These are phyloP conservation scores for Starmerella apis DNA, from an alignment of 805 yeast genomes.

Conservation along the genomic window DNA sequence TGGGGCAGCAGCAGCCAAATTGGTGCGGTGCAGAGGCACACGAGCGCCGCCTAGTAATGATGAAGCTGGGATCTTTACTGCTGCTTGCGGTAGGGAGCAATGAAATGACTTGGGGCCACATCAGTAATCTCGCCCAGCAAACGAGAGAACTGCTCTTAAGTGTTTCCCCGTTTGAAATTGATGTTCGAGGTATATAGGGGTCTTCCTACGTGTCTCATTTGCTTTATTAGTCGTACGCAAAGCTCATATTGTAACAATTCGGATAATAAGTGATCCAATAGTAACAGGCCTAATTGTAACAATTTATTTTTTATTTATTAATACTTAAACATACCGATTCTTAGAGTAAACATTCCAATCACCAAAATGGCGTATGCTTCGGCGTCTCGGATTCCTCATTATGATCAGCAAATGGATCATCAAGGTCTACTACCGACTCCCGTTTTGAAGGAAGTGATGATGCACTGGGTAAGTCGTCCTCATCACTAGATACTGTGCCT, in stretches of 20 bases:
- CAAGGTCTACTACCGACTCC: slow-evolving; percentile 26
- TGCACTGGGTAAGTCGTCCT: neutral
- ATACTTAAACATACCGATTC: neutral
- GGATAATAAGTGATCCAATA: too few relatives aligned
- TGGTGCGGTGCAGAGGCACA: slow-evolving; percentile 21
- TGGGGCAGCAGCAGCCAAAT: neutral
- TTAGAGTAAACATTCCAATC: too few relatives aligned
- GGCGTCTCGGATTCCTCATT: slow-evolving; percentile 30
- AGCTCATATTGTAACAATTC: too few relatives aligned
- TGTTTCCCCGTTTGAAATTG: neutral
- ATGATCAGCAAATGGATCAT: slow-evolving; percentile 47
- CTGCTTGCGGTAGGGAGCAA: slow-evolving; percentile 12
- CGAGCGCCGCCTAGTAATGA: slow-evolving; percentile 13
- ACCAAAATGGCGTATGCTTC: slow-evolving; percentile 26
- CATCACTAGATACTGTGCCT: neutral
- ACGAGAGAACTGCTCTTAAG: neutral
- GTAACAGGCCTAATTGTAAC: too few relatives aligned
- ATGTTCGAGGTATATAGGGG: slow-evolving; percentile 2
- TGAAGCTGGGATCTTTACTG: slow-evolving; percentile 6
- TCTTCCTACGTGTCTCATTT: too few relatives aligned
- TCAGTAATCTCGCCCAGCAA: slow-evolving; percentile 3
- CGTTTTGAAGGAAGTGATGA: slow-evolving; percentile 15
- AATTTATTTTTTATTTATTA: neutral
- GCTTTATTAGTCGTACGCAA: too few relatives aligned
- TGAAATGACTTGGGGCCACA: slow-evolving; percentile 11